Percentiles rank a stretch among this genome's conserved stretches.
Evolutionary conservation across 441 rosid species (phyloP).

Genomic region (Pelargonium cotyledonis): DNA sequence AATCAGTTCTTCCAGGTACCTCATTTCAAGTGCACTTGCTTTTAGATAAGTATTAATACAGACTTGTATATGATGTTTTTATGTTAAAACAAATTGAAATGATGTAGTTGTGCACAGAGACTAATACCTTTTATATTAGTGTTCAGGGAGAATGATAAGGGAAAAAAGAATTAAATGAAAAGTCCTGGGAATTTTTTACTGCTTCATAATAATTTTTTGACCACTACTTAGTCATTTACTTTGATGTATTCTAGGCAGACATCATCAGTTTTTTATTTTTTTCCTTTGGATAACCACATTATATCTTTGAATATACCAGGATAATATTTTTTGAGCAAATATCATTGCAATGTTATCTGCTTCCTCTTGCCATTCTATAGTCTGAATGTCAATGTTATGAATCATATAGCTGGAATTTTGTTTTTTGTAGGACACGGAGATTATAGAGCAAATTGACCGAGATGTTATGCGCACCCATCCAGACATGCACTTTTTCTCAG

Average conservation of each 20-base stretch:
- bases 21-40: constrained; percentile 3
- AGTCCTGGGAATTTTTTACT: neutral
- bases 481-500: constrained; percentile 84
- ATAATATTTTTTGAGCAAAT: neutral
- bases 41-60: constrained; percentile 1
- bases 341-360: neutral
- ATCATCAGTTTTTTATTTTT: no score
- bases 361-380: neutral
- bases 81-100: neutral
- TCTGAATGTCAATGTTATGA: neutral
- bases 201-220: neutral
- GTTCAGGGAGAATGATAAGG: neutral
- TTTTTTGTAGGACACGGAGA: constrained; percentile 61
- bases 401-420: constrained; percentile 15
- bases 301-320: neutral
- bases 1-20: constrained; percentile 89
- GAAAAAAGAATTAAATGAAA: neutral
- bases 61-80: neutral
- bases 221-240: neutral
- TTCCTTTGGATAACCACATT: neutral
- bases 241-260: neutral
- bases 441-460: constrained; percentile 87
- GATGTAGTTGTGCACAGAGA: neutral
- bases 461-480: constrained; percentile 98
- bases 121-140: neutral